Base-by-base conservation (phyloP, 2,329 filamentous ascomycete species). In the Beauveria australis region DNA sequence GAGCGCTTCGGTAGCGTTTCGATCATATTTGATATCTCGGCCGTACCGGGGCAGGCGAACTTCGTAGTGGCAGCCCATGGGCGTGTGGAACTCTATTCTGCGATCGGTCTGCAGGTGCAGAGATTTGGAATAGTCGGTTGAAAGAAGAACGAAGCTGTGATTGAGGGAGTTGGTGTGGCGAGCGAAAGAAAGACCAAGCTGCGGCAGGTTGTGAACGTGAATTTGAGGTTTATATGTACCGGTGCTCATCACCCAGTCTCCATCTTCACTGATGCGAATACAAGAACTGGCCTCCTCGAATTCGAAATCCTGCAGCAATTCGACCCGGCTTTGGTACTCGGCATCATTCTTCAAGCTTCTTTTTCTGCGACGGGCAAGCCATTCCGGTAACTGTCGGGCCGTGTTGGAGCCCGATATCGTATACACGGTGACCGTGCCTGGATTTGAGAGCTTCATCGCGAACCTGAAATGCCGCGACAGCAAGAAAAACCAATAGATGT, bases 171-270 rank as follows among this genome's bases (percentile, higher is more conserved):
- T 89, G 1, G 95, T 99, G 74, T 99, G 94, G 60, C 94, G 87
- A 40, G 92, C 86, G 74, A 89, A 99, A 9, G 92, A 96, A n/a
- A 99, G 83, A 10, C 93, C 93, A 24, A 97, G 81, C 71, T 97
- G 92, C 43, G 92, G 89, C 6, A 97, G 84, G 71, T 96, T 91
- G 75, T 99, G 95, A n/a, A 91, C 89, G 71, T 97, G 94, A 62
- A 97, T 96, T 63, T 76, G 74, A 53, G 75, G 79, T 73, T 80
- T 84, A 73, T 85, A 88, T 59, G 84, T 87, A 78, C 91, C 92
- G 57, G 92, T 95, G 69, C 90, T 95, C 90, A 97, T 94, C 46
- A 94, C 86, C 92, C 94, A 99, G 71, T 97, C 88, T 53, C 93
- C 93, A 83, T 99, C 94, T 62, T 96, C 92, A 68, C 91, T 96